Evolutionary conservation across 179 eudicot genomes (phyloP).

Genomic region (Sideroxylon spinosum): DNA sequence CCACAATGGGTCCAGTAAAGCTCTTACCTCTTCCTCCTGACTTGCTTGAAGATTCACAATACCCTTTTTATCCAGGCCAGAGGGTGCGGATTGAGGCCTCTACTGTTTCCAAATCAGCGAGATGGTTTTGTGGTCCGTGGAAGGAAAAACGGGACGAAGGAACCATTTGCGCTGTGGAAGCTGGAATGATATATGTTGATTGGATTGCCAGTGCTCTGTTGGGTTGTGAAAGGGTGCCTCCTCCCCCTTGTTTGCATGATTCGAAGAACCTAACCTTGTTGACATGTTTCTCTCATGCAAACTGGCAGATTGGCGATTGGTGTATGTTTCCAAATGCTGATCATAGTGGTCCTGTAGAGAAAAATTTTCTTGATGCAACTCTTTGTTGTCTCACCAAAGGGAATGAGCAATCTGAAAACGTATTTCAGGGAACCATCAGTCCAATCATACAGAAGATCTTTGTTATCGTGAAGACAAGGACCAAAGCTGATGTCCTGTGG

Average conservation of each 20-base stretch:
- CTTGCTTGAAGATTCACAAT: conserved; percentile 68
- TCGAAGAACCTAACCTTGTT: conserved; percentile 53
- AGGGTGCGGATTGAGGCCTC: conserved; percentile 52
- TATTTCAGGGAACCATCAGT: conserved; percentile 13
- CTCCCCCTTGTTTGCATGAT: conserved; percentile 49
- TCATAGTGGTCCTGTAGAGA: conserved; percentile 3
- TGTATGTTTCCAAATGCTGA: conserved; percentile 44
- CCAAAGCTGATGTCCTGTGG: conserved; percentile 80
- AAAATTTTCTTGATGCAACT: conserved; percentile 10
- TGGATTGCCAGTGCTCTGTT: conserved; percentile 68
- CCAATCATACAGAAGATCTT: conserved; percentile 43
- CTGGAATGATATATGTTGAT: conserved; percentile 63
- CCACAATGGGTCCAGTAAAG: conserved; percentile 50
- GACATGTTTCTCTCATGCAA: conserved; percentile 62
- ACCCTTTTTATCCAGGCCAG: conserved; percentile 89
- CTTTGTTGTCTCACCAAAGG: conserved; percentile 17
- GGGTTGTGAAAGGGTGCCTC: conserved; percentile 25
- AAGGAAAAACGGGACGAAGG: conserved; percentile 59
- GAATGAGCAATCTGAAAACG: conserved; percentile 24
- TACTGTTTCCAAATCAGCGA: conserved; percentile 40
- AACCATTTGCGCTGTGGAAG: conserved; percentile 60
- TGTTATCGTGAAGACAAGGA: conserved; percentile 60
- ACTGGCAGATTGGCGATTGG: conserved; percentile 97
- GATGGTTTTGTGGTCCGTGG: conserved; percentile 72
- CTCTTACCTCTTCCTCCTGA: conserved; percentile 57